Base-by-base conservation (phyloP, 169 alveolate species). In the Cryptosporidium parvum region DNA sequence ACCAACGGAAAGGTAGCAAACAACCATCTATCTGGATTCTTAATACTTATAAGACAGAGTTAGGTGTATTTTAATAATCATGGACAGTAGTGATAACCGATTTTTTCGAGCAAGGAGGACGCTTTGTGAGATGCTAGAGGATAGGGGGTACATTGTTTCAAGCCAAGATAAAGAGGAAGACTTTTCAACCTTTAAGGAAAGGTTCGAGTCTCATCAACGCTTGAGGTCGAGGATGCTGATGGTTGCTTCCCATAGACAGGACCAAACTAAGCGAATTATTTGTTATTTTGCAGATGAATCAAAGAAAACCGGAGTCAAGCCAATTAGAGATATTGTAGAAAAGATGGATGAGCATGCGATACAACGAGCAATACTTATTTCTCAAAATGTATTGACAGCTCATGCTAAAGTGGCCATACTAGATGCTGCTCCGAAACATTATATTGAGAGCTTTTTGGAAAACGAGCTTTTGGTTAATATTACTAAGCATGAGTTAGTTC, bases 401-500 rank as follows among this genome's bases (percentile, higher is more conserved):
- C 96, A 96, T 85, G 99, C 99, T 8, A 92, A 95, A 85, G 97
- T 95, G 95, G 98, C 98, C 52, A 96, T 96, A 56, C 91, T 87
- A 51, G 98, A 95, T 84, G 98, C 98, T 8, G 97, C 97, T 4
- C 98, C 98, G 16, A 95, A 96, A 84, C 95, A 94, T 85, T 94
- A 94, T 48, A 96, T 96, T 65, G 98, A 96, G 91, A 93, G 95
- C 80, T 96, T 96, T 91, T 73, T 96, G 84, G 98, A 96, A 67
- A 93, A 97, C 26, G 98, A 96, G 91, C 91, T 96, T 70, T 91
- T 96, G 87, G 96, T 94, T 71, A 98, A 98, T 93, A 98, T 98
- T 73, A 98, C 99, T 2, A 96, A 96, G 91, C 99, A 98, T 84
- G 99, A 97, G 89, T 94, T 97, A 72, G 99, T 98, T 61, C 99